Evolutionary conservation across 768 basidiomycete genomes (phyloP), one percentile per base, ranked within the genome.

Genomic region (Mrakia frigida): DNA sequence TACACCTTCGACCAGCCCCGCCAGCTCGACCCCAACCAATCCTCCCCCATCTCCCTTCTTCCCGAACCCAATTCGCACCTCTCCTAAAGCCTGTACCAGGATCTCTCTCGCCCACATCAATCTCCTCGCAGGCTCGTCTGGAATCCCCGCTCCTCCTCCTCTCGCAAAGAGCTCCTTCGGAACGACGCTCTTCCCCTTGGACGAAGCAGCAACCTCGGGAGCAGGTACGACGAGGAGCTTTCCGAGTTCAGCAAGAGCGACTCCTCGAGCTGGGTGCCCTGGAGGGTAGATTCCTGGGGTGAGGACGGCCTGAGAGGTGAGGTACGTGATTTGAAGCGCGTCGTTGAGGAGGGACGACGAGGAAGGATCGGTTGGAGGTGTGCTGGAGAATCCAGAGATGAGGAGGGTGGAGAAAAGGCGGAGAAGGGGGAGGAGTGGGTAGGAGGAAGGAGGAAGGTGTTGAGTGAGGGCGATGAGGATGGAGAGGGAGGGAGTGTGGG

Each of bases 241-340:
- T 0, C 91, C 93, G 9, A 92, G 85, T 82, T 95, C 93, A 3
- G 90, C 89, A 11, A 90, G 84, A 6, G 91, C 89, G 33, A 95
- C 84, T 0, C 88, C 92, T 0, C 91, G 87, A 0, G 91, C 87
- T 0, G 94, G 93, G 81, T 96, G 94, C 1, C 91, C 91, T 14
- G 85, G 82, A 0, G 85, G 82, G 25, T 93, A 86, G 3, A 92
- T 81, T 18, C 81, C 82, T 6, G 28, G 31, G 5, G 46, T 72
- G 33, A 72, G 46, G 3, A 52, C 70, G n/a, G 46, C 50, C 23
- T 41, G 69, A 7, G 50, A 70, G 16, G 69, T 25, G 50, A 70
- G 69, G 28, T 70, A 46, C 28, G 69, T 52, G n/a, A 52, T 28
- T 31, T 52, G 39, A 28, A 41, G 28, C 3, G 43, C 69, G 28